Base-by-base conservation (phyloP, 1,284 basidiomycete genomes). In the Ceratobasidium papillatum region DNA sequence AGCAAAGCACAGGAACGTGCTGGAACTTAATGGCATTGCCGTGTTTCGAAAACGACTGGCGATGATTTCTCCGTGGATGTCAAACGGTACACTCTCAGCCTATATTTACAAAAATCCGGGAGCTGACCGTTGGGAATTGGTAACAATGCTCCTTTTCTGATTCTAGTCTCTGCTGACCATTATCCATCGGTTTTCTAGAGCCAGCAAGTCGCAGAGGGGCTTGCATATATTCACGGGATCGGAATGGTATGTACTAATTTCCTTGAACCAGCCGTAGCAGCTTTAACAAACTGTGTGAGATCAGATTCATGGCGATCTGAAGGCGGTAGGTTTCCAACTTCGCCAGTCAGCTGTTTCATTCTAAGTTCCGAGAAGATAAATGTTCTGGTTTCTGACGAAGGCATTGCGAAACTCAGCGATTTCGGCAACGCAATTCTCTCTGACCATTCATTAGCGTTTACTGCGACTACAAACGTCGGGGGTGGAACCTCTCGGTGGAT, bases 401-500 rank as follows among this genome's bases (percentile, higher is more conserved):
- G 66, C 17, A 45, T 30, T 2, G 52, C 38, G 27, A 58, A 69
- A 32, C 52, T 69, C 17, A 41, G 52, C 14, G 66, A 69, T 36
- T 69, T 69, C 27, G 66, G 66, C 5, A 68, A 65, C 12, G 19
- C 63, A 4, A 65, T 51, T 17, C 14, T 65, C 17, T 34, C 17
- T 17, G 63, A 65, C 2, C 30, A 27, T 49, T 34, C 45, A 1
- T 45, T 65, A 14, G 17, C 14, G 17, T 65, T 65, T 30, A 49
- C 63, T 19, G 61, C 38, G 8, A 63, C 61, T 41, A 63, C 41
- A 22, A 45, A 63, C 9, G 3, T 45, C 8, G 61, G 61, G 1
- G 61, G 61, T 2, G 61, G 61, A 3, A 63, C 61, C 1, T n/a
- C 61, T 30, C 61, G 61, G 4, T 63, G 61, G 61, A 63, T 63